Evolutionary conservation across 1,284 basidiomycete genomes (phyloP).

Genomic region (Ganoderma resinaceum): DNA sequence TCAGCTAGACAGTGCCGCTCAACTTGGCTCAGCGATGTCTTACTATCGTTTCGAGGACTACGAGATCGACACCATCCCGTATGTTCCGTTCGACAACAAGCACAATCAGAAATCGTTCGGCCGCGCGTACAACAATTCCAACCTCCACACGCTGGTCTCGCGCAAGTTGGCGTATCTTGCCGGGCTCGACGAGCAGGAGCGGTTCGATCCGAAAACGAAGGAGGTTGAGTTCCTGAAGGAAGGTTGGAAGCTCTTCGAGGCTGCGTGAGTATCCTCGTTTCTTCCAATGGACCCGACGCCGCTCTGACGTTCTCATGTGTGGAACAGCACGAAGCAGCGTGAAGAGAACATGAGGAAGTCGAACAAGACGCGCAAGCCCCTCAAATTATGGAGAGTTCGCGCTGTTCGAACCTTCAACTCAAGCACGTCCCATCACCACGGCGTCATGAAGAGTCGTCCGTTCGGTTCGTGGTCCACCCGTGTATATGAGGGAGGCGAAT

Average conservation of each 20-base stretch:
- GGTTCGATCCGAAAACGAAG: conserved; percentile 4
- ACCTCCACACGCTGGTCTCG: conserved; percentile 12
- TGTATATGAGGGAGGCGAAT: conserved; percentile 9
- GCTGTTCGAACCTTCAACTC: neutral
- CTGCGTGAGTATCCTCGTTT: neutral
- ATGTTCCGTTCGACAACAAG: conserved; percentile 11
- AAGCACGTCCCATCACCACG: neutral
- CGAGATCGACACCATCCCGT: conserved; percentile 19
- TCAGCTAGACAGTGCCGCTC: neutral
- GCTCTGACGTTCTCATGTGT: neutral
- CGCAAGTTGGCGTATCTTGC: conserved; percentile 20
- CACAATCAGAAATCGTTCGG: conserved; percentile 9
- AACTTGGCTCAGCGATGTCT: conserved; percentile 7
- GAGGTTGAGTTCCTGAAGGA: conserved; percentile 15
- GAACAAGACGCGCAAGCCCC: neutral
- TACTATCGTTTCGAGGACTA: conserved; percentile 13
- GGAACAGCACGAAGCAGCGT: neutral
- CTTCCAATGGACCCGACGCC: neutral
- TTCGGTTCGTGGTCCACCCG: conserved; percentile 11
- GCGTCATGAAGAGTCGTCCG: conserved; percentile 9
- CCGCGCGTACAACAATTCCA: conserved; percentile 11
- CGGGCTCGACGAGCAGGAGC: conserved; percentile 7
- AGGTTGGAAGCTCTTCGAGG: conserved; percentile 14
- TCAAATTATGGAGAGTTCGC: neutral
- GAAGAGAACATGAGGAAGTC: neutral